Evolutionary conservation across 106 monocot species (phyloP).

Genomic region (Iris macrosiphon): DNA sequence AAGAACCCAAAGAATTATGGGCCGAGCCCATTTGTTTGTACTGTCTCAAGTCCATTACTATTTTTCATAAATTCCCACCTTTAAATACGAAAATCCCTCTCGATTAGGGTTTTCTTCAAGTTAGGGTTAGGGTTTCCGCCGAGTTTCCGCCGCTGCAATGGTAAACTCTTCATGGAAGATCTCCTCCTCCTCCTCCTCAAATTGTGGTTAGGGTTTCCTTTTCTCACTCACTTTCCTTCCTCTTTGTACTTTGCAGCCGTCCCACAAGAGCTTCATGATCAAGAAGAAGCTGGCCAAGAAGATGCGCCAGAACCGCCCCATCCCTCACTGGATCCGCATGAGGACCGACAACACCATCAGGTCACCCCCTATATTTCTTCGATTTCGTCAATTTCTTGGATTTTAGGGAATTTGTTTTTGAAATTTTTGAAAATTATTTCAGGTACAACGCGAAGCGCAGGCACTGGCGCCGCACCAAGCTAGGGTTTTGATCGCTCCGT

Average conservation of each 20-base stretch:
- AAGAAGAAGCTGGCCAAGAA: constrained; percentile 82
- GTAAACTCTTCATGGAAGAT: no score
- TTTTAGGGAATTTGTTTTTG: not conserved
- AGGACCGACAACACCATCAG: constrained; percentile 51
- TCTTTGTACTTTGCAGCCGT: constrained; percentile 27
- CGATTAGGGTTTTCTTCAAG: no score
- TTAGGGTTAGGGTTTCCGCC: no score
- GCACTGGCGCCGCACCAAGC: constrained; percentile 61
- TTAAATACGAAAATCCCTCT: no score
- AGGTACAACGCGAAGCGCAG: constrained; percentile 56
- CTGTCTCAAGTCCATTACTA: no score
- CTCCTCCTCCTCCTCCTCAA: not conserved
- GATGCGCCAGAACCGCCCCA: constrained; percentile 68
- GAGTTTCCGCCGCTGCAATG: no score
- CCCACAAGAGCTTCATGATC: constrained; percentile 54
- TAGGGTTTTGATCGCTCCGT: constrained; percentile 28
- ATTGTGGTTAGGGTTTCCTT: not conserved
- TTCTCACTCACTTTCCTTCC: not conserved
- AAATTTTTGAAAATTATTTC: no score
- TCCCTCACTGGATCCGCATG: constrained; percentile 76
- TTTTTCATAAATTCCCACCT: no score
- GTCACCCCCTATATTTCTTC: not conserved
- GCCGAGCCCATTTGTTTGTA: no score
- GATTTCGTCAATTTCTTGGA: not conserved
- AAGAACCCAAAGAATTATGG: no score